Percentiles rank a stretch among this genome's conserved stretches.
These are phyloP conservation scores for Moniliella sp. DNA, from an alignment of 1,284 basidiomycete species.

Conservation along the genomic window DNA sequence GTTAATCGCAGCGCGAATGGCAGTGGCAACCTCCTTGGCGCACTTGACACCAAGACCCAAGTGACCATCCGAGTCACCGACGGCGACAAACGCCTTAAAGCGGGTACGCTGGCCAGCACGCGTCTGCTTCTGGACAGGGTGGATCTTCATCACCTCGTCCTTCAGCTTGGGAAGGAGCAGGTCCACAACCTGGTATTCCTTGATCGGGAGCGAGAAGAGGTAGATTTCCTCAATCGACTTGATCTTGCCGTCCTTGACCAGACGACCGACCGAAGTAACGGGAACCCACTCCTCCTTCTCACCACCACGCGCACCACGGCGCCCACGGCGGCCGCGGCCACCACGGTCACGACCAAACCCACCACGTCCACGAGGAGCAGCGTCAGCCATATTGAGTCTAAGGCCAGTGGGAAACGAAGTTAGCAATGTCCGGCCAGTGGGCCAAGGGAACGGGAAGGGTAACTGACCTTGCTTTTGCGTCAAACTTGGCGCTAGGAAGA, in stretches of 20 bases:
- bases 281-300: slow-evolving; percentile 82
- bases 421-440: too few relatives aligned
- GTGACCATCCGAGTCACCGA: slow-evolving; percentile 78
- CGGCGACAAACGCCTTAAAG: slow-evolving; percentile 99
- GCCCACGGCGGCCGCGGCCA: slow-evolving; percentile 76
- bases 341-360: slow-evolving; percentile 44
- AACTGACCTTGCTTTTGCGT: too few relatives aligned
- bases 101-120: slow-evolving; percentile 96
- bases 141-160: slow-evolving; percentile 98
- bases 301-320: slow-evolving; percentile 88
- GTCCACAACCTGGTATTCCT: slow-evolving; percentile 34
- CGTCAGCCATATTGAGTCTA: slow-evolving; percentile 34
- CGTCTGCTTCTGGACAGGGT: slow-evolving; percentile 99
- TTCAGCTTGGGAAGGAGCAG: slow-evolving; percentile 31
- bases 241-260: slow-evolving; percentile 98
- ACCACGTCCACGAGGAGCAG: slow-evolving; percentile 40
- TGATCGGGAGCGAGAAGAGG: slow-evolving; percentile 81
- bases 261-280: slow-evolving; percentile 94
- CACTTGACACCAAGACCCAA: slow-evolving; percentile 99
- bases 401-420: too few relatives aligned
- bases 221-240: slow-evolving; percentile 99
- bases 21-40: slow-evolving; percentile 97
- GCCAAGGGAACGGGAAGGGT: too few relatives aligned
- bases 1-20: slow-evolving; percentile 94
- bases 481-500: too few relatives aligned